phyloP scores from a whole-genome alignment of 768 basidiomycete species.

The Leucocoprinus leucothites region DNA sequence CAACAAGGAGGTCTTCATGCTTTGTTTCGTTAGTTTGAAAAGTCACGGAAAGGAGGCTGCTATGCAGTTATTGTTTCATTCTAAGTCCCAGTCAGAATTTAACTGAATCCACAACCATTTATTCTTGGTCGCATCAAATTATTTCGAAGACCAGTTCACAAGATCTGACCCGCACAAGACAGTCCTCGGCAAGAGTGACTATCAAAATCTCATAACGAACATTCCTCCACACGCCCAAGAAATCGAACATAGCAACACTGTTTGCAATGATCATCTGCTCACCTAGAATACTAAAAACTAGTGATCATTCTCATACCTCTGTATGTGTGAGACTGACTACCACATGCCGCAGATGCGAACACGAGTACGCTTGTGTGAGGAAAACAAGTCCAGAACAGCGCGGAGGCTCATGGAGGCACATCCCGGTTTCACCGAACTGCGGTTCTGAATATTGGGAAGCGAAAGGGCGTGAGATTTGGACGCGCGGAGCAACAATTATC shows the following conservation, averaged over 20 bases:
- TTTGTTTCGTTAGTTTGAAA: background rate
- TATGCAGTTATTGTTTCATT: background rate
- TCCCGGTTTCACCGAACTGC: background rate
- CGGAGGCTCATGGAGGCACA: background rate
- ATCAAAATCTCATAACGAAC: constrained; percentile 1
- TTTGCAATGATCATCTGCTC: background rate
- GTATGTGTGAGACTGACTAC: background rate
- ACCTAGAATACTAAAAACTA: background rate
- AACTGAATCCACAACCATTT: background rate
- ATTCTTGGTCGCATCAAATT: background rate
- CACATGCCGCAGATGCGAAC: background rate
- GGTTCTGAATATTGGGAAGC: background rate
- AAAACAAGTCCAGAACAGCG: background rate
- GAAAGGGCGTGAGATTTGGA: background rate
- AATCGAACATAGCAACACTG: background rate
- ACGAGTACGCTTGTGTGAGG: background rate
- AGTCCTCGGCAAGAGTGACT: background rate
- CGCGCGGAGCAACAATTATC: background rate
- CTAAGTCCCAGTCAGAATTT: constrained; percentile 7
- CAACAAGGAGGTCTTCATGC: constrained; percentile 11
- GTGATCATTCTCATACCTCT: background rate
- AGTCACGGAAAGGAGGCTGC: background rate
- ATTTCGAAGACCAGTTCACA: background rate
- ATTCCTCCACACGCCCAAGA: background rate
- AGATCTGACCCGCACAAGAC: background rate